Conservation (phyloP, 305 asterid species). For the Solanum chacoense region DNA sequence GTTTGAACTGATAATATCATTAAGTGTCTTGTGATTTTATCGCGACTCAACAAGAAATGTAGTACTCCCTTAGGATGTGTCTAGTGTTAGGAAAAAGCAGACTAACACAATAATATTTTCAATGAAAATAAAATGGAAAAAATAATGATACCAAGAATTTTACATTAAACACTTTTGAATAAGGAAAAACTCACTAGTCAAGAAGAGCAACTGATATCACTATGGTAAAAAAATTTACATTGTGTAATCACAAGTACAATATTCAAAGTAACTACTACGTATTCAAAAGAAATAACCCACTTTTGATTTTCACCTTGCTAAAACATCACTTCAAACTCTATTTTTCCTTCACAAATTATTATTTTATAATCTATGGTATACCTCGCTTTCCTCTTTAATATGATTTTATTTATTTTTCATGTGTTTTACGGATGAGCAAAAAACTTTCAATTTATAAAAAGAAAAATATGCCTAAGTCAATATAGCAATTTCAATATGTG, state of each 20-base stretch:
- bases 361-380: background rate
- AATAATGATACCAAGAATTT: background rate
- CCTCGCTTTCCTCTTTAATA: no score
- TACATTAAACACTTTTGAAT: background rate
- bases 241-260: background rate
- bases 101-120: background rate
- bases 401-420: no score
- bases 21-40: background rate
- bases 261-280: no score
- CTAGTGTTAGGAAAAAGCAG: background rate
- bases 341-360: background rate
- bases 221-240: background rate
- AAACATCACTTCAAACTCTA: background rate
- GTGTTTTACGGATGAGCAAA: background rate
- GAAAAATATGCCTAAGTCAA: background rate
- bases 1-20: background rate
- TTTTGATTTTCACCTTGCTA: background rate
- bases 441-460: background rate
- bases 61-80: background rate
- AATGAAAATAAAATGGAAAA: no score
- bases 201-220: background rate
- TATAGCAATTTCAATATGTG: no score
- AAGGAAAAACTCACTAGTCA: no score
- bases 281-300: background rate
- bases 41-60: background rate